Evolutionary conservation across 1,139 yeast genomes (phyloP).

Genomic region (Yamadazyma triangularis): DNA sequence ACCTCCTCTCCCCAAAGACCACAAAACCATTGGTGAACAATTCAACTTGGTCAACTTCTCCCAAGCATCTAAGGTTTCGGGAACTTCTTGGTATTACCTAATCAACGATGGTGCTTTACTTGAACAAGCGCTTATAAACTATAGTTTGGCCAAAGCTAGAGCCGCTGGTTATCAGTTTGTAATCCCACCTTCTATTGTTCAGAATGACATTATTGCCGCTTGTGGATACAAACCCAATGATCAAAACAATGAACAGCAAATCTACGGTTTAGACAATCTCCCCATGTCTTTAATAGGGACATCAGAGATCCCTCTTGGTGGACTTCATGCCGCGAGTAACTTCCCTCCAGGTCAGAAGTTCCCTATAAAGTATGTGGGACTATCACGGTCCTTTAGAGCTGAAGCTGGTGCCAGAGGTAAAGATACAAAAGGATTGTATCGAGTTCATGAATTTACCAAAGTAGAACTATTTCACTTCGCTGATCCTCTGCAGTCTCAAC

Average conservation of each 20-base stretch:
- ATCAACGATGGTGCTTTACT: slow-evolving; percentile 82
- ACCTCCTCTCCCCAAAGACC: slow-evolving; percentile 42
- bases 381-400: slow-evolving; percentile 85
- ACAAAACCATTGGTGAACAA: slow-evolving; percentile 58
- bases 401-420: slow-evolving; percentile 97
- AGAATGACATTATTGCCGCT: slow-evolving; percentile 71
- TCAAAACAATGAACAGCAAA: slow-evolving; percentile 80
- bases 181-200: slow-evolving; percentile 83
- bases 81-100: slow-evolving; percentile 86
- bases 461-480: slow-evolving; percentile 89
- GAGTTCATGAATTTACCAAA: slow-evolving; percentile 98
- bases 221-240: slow-evolving; percentile 97
- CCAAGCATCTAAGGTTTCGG: slow-evolving; percentile 72
- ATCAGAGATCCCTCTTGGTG: slow-evolving; percentile 94
- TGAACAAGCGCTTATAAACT: slow-evolving; percentile 87
- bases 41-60: slow-evolving; percentile 65
- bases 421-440: slow-evolving; percentile 85
- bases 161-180: slow-evolving; percentile 64
- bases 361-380: slow-evolving; percentile 69
- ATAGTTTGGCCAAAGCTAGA: slow-evolving; percentile 65
- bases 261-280: slow-evolving; percentile 57
- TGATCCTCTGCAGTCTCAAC: slow-evolving; percentile 36
- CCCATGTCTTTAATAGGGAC: slow-evolving; percentile 79
- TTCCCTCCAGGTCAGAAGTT: slow-evolving; percentile 21
- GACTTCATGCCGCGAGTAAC: slow-evolving; percentile 38